Base-by-base conservation (phyloP, 1,284 basidiomycete genomes). In the Cryptococcus depauperatus region DNA sequence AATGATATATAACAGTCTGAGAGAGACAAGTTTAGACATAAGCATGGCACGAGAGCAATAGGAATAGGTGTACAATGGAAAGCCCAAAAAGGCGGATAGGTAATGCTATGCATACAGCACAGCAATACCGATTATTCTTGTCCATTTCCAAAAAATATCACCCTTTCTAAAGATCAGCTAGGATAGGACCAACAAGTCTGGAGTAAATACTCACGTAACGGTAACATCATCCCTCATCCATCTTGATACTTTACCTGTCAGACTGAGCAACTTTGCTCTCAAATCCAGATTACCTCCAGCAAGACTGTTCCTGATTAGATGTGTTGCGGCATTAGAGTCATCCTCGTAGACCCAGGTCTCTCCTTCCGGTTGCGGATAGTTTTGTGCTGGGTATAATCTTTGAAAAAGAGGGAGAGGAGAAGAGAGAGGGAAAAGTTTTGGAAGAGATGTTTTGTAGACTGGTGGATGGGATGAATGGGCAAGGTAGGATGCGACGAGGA, bases 251-350 rank as follows among this genome's bases (percentile, higher is more conserved):
- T 89, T 86, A 5, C 86, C 77, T 19, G 88, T 87, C 47, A 98
- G 87, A 63, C 88, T 92, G 60, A 97, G 72, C 52, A 85, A 61
- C 62, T 79, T 79, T 19, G 81, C 78, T 45, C 95, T 75, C 43
- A 74, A 71, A 47, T 72, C 72, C 49, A 79, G 75, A 62, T 95
- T 81, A 0, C 80, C 89, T 16, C 92, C 91, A 23, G 87, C 92
- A 48, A 97, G 80, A 11, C 90, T 88, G 62, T 98, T 98, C 53
- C 93, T 77, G 51, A 97, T 90, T 29, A 98, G 74, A 70, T 97
- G 95, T 14, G 89, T 84, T 43, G 85, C 80, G 44, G 90, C 73
- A 63, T 96, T 91, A 27, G 81, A 80, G 65, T 98, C 92, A n/a
- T 58, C 61, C 50, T 79, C 79, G 62, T 89, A 95, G 11, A 80